Evolutionary conservation across 192 early-diverging fungal species (phyloP), one percentile per base, ranked within the genome.

Genomic region (Linderina pennispora): DNA sequence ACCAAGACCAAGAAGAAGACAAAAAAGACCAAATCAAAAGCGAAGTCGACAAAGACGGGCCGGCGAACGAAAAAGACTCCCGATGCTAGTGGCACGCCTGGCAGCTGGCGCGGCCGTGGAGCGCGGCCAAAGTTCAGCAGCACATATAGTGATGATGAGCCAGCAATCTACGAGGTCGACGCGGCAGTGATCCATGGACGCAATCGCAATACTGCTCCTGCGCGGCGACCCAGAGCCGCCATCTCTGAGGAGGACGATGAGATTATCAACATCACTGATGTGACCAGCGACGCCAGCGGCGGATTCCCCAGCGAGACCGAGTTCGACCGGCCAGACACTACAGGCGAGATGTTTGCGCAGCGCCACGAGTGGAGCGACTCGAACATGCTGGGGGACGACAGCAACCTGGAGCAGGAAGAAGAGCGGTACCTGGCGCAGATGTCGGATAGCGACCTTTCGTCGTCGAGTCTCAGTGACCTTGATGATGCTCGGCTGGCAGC

Each of bases 251-350:
- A 42, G 22, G 43, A 46, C 3, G 53, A 63, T 21, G 67, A 71
- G 55, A 58, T 71, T 42, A 55, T 71, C 39, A 71, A 71, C 40
- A 71, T 71, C 48, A 71, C 67, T 3, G 67, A 71, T 24, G 51
- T 63, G 11, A 71, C 67, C 13, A 71, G 67, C 32, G 67, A 71
- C 44, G 28, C 50, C 9, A 52, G 47, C 31, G 25, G 32, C 5
- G 67, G 49, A 14, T 36, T 26, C 20, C 42, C 50, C 7, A 71
- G 67, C 46, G 67, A 71, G 22, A 63, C 67, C 1, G 67, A 71
- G 46, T 62, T 62, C 48, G 67, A 71, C 25, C 43, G 50, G 20
- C 50, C 45, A 2, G 51, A 37, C 50, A 39, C 40, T 21, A 18
- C 15, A 36, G 23, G 6, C 44, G 22, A 38, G 32, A 31, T 33